Percentiles rank a stretch among this genome's conserved stretches.
These are phyloP conservation scores for Rhododendron ferrugineum DNA, from an alignment of 148 eudicot species.

Conservation along the genomic window DNA sequence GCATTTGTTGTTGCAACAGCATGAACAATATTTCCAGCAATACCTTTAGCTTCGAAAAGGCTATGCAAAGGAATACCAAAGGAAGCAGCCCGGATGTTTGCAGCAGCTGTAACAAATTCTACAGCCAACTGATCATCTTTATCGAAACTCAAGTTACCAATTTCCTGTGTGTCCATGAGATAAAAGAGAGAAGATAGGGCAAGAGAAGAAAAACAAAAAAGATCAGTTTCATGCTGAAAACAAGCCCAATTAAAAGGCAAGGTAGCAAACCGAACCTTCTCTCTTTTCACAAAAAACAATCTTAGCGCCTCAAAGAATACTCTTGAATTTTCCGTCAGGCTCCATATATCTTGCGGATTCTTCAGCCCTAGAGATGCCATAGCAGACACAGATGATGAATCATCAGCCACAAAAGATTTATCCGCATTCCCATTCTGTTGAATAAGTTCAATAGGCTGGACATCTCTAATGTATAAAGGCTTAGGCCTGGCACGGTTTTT, in stretches of 20 bases:
- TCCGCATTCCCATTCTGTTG: slow-evolving; percentile 58
- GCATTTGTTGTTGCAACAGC: slow-evolving; percentile 99
- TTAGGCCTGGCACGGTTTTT: slow-evolving; percentile 76
- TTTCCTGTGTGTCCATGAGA: slow-evolving; percentile 47
- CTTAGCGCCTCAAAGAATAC: slow-evolving; percentile 75
- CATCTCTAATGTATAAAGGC: slow-evolving; percentile 69
- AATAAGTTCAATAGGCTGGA: slow-evolving; percentile 26
- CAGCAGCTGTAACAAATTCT: slow-evolving; percentile 96
- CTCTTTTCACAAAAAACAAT: slow-evolving; percentile 62
- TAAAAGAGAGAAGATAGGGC: not conserved
- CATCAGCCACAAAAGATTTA: slow-evolving; percentile 27
- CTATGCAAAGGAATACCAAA: slow-evolving; percentile 92
- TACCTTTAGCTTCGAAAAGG: slow-evolving; percentile 97
- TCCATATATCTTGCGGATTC: slow-evolving; percentile 95
- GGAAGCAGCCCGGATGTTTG: slow-evolving; percentile 89
- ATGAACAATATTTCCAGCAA: slow-evolving; percentile 97
- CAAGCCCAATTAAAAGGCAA: not conserved
- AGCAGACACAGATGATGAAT: slow-evolving; percentile 62
- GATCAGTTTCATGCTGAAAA: not conserved
- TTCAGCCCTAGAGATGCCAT: slow-evolving; percentile 84
- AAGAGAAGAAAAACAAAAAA: too few relatives aligned
- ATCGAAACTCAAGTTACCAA: slow-evolving; percentile 80
- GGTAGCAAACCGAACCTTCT: slow-evolving; percentile 45
- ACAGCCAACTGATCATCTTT: slow-evolving; percentile 97
- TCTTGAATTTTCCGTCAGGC: slow-evolving; percentile 65